These are phyloP conservation scores for Talaromyces funiculosus DNA, from an alignment of 2,329 filamentous ascomycete genomes.

Conservation along the genomic window DNA sequence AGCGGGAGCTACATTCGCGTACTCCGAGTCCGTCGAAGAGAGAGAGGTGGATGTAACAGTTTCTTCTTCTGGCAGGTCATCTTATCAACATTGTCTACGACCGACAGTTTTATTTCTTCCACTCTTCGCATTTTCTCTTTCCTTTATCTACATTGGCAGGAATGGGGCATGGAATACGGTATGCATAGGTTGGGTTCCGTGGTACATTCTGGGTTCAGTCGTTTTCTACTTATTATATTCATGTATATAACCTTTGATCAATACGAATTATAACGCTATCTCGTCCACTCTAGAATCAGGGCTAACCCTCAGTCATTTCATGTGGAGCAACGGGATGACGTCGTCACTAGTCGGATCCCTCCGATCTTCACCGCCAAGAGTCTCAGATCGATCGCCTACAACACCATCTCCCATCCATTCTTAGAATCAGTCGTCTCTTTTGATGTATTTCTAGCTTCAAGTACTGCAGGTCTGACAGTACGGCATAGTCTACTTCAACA, in stretches of 20 bases:
- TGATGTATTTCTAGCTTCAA: not conserved
- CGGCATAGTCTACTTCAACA: not conserved
- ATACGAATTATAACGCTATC: not conserved
- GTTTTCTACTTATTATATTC: not conserved
- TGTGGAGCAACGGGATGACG: not conserved
- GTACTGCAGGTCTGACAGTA: not conserved
- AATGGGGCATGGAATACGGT: not conserved
- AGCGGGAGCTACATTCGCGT: conserved; percentile 28
- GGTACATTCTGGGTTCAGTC: not conserved
- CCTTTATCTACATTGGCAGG: not conserved
- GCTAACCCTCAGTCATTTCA: not conserved
- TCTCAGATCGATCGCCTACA: not conserved
- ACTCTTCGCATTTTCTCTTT: not conserved
- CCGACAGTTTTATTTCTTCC: not conserved
- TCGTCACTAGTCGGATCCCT: not conserved
- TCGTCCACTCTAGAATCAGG: not conserved
- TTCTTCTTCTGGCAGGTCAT: not conserved
- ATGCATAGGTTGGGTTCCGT: not conserved
- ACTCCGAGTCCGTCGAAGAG: conserved; percentile 32
- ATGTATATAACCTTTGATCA: conserved; percentile 1
- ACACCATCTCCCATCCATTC: not conserved
- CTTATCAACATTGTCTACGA: not conserved
- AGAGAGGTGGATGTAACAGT: conserved; percentile 8
- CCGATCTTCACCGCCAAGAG: not conserved
- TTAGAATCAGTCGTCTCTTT: not conserved